Conservation (phyloP, 352 stramenopile species). For the Globisporangium polare region DNA sequence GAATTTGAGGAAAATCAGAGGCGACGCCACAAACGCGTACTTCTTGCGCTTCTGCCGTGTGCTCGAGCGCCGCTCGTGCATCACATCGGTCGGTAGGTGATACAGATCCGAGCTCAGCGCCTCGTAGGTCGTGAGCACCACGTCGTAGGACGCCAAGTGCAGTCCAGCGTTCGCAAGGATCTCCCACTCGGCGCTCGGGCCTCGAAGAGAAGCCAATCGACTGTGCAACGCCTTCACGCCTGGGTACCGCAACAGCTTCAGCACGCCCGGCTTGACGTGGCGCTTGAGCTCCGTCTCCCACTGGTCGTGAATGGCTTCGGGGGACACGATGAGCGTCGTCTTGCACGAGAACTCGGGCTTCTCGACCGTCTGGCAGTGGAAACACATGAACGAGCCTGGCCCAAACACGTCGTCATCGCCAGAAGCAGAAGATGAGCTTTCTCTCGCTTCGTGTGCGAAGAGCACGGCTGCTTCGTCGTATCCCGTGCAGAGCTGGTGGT, state of each 20-base stretch:
- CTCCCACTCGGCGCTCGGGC: conserved; percentile 49
- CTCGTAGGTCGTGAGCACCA: conserved; percentile 92
- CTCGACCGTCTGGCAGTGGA: conserved; percentile 49
- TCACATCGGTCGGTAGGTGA: conserved; percentile 47
- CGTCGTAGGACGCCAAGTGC: conserved; percentile 75
- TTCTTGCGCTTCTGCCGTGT: conserved; percentile 59
- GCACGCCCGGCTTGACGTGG: conserved; percentile 52
- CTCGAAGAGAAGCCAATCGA: conserved; percentile 18
- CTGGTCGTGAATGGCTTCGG: conserved; percentile 87
- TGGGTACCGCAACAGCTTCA: conserved; percentile 55
- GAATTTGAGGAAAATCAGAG: conserved; percentile 81
- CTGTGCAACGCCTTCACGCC: conserved; percentile 48
- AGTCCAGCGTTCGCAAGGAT: conserved; percentile 39
- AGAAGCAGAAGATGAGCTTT: not conserved
- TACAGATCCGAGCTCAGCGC: conserved; percentile 78
- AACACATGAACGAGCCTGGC: conserved; percentile 47
- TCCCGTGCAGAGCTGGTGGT: conserved; percentile 64
- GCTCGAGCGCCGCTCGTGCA: conserved; percentile 43
- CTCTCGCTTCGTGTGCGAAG: not conserved
- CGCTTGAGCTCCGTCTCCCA: conserved; percentile 86
- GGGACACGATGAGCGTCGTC: conserved; percentile 92
- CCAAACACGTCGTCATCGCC: conserved; percentile 4
- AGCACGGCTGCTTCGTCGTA: conserved; percentile 14
- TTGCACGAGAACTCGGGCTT: conserved; percentile 38
- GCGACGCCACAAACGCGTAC: conserved; percentile 87